These are phyloP conservation scores for Candida gigantensis DNA, from an alignment of 1,139 yeast species.

Conservation along the genomic window DNA sequence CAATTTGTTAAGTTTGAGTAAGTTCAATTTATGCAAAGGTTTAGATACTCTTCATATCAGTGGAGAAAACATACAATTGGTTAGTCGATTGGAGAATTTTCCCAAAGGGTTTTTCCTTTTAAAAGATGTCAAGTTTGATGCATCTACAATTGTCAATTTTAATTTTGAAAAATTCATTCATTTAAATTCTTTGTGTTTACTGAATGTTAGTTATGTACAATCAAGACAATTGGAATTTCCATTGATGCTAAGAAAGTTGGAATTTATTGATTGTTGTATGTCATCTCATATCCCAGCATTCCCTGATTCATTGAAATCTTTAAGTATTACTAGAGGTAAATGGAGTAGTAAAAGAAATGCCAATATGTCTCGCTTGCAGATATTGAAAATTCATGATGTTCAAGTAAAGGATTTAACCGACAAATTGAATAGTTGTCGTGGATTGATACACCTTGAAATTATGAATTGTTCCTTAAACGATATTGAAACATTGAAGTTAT, in stretches of 20 bases:
- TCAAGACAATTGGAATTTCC: conserved; percentile 14
- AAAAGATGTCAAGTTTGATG: conserved; percentile 13
- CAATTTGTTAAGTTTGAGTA: conserved; percentile 12
- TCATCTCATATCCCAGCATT: conserved; percentile 14
- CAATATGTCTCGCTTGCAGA: conserved; percentile 12
- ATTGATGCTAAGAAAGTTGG: conserved; percentile 11
- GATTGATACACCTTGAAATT: conserved; percentile 12
- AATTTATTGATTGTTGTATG: conserved; percentile 14
- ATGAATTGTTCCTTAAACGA: conserved; percentile 5
- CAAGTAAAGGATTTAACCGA: conserved; percentile 15
- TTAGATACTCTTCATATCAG: conserved; percentile 13
- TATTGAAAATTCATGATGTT: conserved; percentile 11
- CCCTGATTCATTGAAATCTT: conserved; percentile 15
- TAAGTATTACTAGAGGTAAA: conserved; percentile 12
- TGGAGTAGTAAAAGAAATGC: conserved; percentile 14
- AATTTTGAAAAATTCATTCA: conserved; percentile 12
- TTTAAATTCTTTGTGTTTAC: conserved; percentile 12
- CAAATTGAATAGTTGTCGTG: conserved; percentile 11
- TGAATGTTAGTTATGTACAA: conserved; percentile 11
- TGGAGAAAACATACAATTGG: conserved; percentile 9
- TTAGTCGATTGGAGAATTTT: conserved; percentile 10
- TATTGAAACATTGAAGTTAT: conserved; percentile 7
- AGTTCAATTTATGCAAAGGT: conserved; percentile 13
- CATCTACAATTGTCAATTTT: conserved; percentile 11
- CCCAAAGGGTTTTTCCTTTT: conserved; percentile 14